Conservation (phyloP, 2,329 filamentous ascomycete species). For the Colletotrichum falcatum region DNA sequence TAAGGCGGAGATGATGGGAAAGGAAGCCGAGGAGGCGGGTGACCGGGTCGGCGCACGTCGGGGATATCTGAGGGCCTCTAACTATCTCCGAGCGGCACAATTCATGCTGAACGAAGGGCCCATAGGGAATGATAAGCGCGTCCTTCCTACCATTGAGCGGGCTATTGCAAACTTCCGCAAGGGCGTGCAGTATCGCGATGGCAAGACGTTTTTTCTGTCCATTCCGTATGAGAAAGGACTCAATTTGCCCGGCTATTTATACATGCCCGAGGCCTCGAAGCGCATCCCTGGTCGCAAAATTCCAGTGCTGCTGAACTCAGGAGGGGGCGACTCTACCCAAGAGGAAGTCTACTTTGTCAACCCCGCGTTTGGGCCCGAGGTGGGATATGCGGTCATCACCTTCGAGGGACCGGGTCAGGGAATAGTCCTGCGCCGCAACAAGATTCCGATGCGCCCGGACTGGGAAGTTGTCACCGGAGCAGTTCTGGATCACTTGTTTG, state of each 20-base stretch:
- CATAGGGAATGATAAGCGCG: not conserved
- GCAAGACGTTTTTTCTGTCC: slow-evolving; percentile 46
- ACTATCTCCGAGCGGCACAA: slow-evolving; percentile 52
- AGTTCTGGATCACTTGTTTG: slow-evolving; percentile 50
- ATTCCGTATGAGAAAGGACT: slow-evolving; percentile 53
- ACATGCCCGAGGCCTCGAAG: slow-evolving; percentile 46
- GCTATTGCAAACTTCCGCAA: slow-evolving; percentile 46
- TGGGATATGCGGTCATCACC: slow-evolving; percentile 57
- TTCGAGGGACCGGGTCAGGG: slow-evolving; percentile 62
- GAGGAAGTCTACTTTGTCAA: slow-evolving; percentile 56
- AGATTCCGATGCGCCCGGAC: slow-evolving; percentile 51
- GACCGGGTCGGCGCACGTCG: slow-evolving; percentile 49
- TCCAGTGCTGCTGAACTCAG: slow-evolving; percentile 51
- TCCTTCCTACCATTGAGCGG: slow-evolving; percentile 45
- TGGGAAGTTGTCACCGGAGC: slow-evolving; percentile 51
- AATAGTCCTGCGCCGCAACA: slow-evolving; percentile 48
- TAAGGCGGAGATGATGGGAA: slow-evolving; percentile 39
- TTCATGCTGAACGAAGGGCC: no score
- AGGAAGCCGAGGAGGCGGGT: slow-evolving; percentile 48
- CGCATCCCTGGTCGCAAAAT: slow-evolving; percentile 44
- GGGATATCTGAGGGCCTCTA: slow-evolving; percentile 55
- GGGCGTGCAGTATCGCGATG: slow-evolving; percentile 46
- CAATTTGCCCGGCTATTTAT: slow-evolving; percentile 52
- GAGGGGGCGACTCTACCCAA: slow-evolving; percentile 52
- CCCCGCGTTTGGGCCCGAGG: slow-evolving; percentile 43